phyloP scores from a whole-genome alignment of 345 rosid genomes.

The Iberis pinnata region DNA sequence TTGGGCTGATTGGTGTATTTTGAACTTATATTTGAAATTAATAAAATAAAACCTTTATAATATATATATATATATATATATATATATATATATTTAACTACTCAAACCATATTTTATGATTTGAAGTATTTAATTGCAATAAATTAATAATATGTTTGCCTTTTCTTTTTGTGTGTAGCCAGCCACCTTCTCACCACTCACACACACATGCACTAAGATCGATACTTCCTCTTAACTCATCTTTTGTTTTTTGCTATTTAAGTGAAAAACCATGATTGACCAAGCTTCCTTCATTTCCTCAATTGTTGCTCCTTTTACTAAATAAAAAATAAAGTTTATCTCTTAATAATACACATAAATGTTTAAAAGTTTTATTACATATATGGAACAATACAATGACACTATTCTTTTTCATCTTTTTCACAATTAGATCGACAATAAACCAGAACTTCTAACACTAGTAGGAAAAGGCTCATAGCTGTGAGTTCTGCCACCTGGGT shows the following conservation, averaged over 20 bases:
- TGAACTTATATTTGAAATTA: too few species aligned
- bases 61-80: too few species aligned
- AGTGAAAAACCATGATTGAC: constrained; percentile 17
- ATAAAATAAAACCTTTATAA: too few species aligned
- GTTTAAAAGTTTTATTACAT: neutral
- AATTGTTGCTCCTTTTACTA: constrained; percentile 7
- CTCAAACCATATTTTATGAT: neutral
- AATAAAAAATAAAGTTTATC: neutral
- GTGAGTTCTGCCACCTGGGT: too few species aligned
- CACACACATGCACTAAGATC: constrained; percentile 25
- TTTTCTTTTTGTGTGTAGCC: constrained; percentile 13
- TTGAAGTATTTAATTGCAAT: too few species aligned
- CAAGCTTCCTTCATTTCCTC: constrained; percentile 12
- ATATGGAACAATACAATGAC: constrained; percentile 15
- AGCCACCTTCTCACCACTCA: constrained; percentile 20
- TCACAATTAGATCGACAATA: too few species aligned
- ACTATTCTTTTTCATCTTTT: too few species aligned
- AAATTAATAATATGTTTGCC: too few species aligned
- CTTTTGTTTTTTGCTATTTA: constrained; percentile 22
- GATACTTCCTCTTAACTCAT: constrained; percentile 17
- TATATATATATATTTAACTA: too few species aligned
- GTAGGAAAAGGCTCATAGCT: too few species aligned
- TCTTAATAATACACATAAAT: constrained; percentile 1
- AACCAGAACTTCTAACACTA: too few species aligned
- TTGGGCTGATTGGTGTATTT: too few species aligned